phyloP scores from a whole-genome alignment of 257 asterid genomes.

The Scutellaria barbata region DNA sequence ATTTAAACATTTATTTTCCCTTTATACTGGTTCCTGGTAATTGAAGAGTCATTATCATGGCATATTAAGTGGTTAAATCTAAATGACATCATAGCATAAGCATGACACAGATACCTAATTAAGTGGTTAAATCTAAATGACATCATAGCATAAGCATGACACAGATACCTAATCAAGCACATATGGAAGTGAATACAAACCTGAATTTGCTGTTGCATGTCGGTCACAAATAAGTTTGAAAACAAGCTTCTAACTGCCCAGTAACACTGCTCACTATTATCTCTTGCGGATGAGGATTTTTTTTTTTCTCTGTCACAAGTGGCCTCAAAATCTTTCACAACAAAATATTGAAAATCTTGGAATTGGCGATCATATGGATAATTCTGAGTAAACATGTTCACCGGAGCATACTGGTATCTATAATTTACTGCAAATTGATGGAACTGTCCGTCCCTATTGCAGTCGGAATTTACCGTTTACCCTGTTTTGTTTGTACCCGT shows the following conservation, averaged over 20 bases:
- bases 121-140: conserved; percentile 3
- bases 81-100: too few relatives aligned
- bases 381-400: conserved; percentile 51
- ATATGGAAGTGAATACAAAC: conserved; percentile 39
- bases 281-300: conserved; percentile 68
- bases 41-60: conserved; percentile 20
- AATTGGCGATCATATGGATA: conserved; percentile 53
- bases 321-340: conserved; percentile 91
- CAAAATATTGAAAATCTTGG: conserved; percentile 80
- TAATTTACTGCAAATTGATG: conserved; percentile 59
- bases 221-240: conserved; percentile 86
- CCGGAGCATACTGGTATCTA: conserved; percentile 57
- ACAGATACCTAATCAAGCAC: conserved; percentile 19
- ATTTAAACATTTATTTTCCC: conserved; percentile 4
- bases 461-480: conserved; percentile 55
- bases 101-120: too few relatives aligned
- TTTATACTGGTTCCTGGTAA: conserved; percentile 11
- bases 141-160: conserved; percentile 16
- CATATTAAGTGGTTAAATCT: too few relatives aligned
- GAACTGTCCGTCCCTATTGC: conserved; percentile 48
- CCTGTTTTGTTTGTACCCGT: too few relatives aligned
- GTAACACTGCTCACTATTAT: conserved; percentile 75
- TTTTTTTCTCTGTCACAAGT: conserved; percentile 85
- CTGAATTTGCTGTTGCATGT: conserved; percentile 91
- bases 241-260: conserved; percentile 80